Evolutionary conservation across 345 rosid genomes (phyloP), one percentile per base, ranked within the genome.

Genomic region (Triadica sebifera): DNA sequence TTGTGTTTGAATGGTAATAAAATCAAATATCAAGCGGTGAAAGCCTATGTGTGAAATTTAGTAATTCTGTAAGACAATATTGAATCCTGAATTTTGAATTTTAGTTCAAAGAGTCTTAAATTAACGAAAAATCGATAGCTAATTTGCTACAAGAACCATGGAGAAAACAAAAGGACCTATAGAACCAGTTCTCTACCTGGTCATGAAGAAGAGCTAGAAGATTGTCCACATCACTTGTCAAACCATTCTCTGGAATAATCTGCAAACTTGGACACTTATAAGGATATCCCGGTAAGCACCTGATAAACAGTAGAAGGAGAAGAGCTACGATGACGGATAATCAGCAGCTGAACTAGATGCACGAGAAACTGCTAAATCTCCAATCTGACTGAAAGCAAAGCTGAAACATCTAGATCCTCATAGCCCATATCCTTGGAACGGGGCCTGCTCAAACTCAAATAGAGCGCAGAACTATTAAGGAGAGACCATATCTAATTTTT

Each of bases 231-330:
- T 92, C 92, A 62, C 60, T 80, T 81, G 93, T 86, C 75, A 94
- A 84, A 62, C 97, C 98, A 79, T 86, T 81, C 77, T 92, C 98
- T 15, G 93, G 92, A 81, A 84, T 89, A 74, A 92, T 83, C 84
- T 85, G 89, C 81, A 94, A 82, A 85, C 86, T 94, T 0, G 97
- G 98, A 51, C 89, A 87, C 86, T 94, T 94, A 90, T 85, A 86
- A 69, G 98, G 98, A 86, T 94, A 94, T 65, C 97, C 98, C 1
- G 98, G 97, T 80, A 89, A 84, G 86, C 93, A 94, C 82, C 98
- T 94, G 78, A 75, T 58, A 57, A 75, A 79, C 66, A 79, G 39
- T n/a, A 25, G 19, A 64, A 7, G 51, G 29, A 7, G 13, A 50
- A 65, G 22, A 66, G 29, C 8, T 57, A 72, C 59, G 46, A 62